Conservation (phyloP, 139 green algal genomes). For the Astrephomene gubernaculifera region DNA sequence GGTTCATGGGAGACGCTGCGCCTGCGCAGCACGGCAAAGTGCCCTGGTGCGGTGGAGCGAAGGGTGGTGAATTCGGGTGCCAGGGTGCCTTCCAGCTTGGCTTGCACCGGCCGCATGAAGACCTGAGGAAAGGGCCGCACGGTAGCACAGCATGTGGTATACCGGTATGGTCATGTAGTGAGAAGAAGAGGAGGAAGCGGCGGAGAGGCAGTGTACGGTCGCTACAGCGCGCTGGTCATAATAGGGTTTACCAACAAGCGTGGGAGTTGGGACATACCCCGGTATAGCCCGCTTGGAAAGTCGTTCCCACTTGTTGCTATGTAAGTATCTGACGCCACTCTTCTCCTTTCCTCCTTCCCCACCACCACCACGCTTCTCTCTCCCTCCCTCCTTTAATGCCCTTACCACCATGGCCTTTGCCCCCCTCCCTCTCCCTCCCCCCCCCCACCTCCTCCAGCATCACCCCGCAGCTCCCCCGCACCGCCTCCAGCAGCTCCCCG, state of each 20-base stretch:
- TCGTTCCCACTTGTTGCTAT: no score
- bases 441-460: conserved; percentile 9
- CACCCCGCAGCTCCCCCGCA: conserved; percentile 11
- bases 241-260: no score
- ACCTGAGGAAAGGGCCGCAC: neutral
- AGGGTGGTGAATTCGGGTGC: conserved; percentile 22
- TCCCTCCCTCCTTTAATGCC: no score
- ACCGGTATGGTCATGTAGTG: neutral
- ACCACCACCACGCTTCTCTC: no score
- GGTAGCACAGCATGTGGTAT: neutral
- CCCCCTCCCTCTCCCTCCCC: neutral
- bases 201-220: neutral
- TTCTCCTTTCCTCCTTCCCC: no score
- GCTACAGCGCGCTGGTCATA: neutral
- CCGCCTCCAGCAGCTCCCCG: conserved; percentile 11
- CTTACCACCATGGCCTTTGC: no score
- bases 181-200: neutral
- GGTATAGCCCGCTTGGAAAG: no score
- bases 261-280: neutral
- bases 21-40: conserved; percentile 28
- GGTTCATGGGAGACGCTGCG: no score
- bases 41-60: conserved; percentile 2
- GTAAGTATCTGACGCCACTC: no score
- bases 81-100: conserved; percentile 8
- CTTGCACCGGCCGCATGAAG: neutral